Evolutionary conservation across 257 asterid genomes (phyloP).

Genomic region (Eustoma russellianum): DNA sequence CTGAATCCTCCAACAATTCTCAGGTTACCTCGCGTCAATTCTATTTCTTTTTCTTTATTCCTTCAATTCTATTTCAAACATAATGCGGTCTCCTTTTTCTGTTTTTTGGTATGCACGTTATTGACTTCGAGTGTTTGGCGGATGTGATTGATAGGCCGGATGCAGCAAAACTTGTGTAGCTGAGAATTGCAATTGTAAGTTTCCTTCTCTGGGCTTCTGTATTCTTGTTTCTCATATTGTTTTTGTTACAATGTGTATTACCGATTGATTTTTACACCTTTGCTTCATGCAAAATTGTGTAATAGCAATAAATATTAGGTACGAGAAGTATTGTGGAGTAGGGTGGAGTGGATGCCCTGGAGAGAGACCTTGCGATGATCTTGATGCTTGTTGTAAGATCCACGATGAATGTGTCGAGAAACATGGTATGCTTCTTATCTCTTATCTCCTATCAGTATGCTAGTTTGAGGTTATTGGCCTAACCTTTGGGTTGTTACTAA

Average conservation of each 20-base stretch:
- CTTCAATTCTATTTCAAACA: too few species aligned
- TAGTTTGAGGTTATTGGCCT: too few species aligned
- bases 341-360: slow-evolving; percentile 93
- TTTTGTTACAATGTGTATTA: neutral
- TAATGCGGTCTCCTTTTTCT: too few species aligned
- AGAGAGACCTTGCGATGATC: slow-evolving; percentile 91
- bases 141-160: slow-evolving; percentile 33
- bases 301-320: slow-evolving; percentile 67
- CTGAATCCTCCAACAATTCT: slow-evolving; percentile 37
- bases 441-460: neutral
- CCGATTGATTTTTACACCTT: neutral
- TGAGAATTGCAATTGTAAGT: slow-evolving; percentile 60
- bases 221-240: neutral
- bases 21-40: slow-evolving; percentile 55
- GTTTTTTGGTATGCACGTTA: too few species aligned
- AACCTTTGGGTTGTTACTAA: too few species aligned
- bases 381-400: slow-evolving; percentile 81
- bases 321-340: slow-evolving; percentile 90
- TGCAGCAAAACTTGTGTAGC: slow-evolving; percentile 71
- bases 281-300: neutral
- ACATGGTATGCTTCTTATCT: slow-evolving; percentile 32
- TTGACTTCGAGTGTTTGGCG: too few species aligned
- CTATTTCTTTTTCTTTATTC: too few species aligned
- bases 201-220: slow-evolving; percentile 21
- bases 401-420: slow-evolving; percentile 79